Percentiles rank a stretch among this genome's conserved stretches.
Evolutionary conservation across 768 basidiomycete genomes (phyloP).

Genomic region (Sutorius australiensis): DNA sequence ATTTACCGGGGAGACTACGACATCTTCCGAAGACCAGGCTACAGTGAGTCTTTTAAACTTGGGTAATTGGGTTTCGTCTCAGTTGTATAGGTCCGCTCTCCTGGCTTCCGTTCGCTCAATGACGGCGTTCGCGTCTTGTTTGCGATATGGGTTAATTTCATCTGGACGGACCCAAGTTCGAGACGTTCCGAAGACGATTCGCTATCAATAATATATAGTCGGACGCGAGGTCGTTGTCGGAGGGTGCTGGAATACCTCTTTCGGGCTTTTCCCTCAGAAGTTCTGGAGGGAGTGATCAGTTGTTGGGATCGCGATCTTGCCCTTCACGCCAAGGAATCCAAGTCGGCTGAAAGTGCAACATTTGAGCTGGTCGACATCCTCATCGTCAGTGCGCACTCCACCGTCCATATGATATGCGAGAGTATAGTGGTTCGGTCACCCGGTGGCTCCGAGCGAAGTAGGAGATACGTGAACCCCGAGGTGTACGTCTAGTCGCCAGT

Average conservation of each 20-base stretch:
- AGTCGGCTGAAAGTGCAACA: slow-evolving; percentile 44
- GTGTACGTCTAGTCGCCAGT: slow-evolving; percentile 45
- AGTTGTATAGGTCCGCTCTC: slow-evolving; percentile 51
- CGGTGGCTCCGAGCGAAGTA: slow-evolving; percentile 52
- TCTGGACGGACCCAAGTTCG: slow-evolving; percentile 43
- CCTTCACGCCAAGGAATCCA: slow-evolving; percentile 43
- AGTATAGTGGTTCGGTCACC: slow-evolving; percentile 63
- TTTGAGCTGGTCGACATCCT: slow-evolving; percentile 85
- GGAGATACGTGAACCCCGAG: slow-evolving; percentile 60
- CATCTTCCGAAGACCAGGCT: slow-evolving; percentile 51
- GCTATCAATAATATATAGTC: slow-evolving; percentile 59
- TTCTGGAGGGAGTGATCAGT: slow-evolving; percentile 78
- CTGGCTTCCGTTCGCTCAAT: slow-evolving; percentile 72
- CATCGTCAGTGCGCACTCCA: slow-evolving; percentile 77
- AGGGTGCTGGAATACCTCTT: slow-evolving; percentile 85
- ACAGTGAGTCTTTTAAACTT: slow-evolving; percentile 41
- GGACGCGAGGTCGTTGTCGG: slow-evolving; percentile 65
- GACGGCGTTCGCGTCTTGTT: slow-evolving; percentile 80
- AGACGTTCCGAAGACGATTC: slow-evolving; percentile 65
- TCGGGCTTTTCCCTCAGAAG: slow-evolving; percentile 72
- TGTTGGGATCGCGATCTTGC: slow-evolving; percentile 68
- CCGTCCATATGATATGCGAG: slow-evolving; percentile 88
- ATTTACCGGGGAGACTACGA: slow-evolving; percentile 68
- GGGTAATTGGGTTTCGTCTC: background rate
- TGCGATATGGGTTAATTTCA: slow-evolving; percentile 63